Evolutionary conservation across 257 asterid species (phyloP), one percentile per base, ranked within the genome.

Genomic region (Capsicum rhomboideum): DNA sequence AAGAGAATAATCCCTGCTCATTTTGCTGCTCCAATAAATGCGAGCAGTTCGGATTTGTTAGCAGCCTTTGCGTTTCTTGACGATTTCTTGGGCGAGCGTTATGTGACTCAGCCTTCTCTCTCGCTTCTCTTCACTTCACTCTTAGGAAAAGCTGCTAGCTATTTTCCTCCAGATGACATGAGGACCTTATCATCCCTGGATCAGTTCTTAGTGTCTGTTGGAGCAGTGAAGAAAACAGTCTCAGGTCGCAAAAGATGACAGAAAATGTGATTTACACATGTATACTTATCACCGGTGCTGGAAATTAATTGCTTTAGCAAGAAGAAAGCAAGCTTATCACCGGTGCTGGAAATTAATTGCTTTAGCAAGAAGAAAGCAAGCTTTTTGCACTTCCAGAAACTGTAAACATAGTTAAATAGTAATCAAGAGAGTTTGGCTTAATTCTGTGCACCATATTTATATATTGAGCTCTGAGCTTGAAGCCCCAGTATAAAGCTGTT

Each of bases 131-230:
- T 93, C 92, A 86, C 97, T 4, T 92, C 95, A 10, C 93, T 93
- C 29, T 86, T 94, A 85, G 99, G 99, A 78, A 96, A 91, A 87
- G 98, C 98, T 2, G 97, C 98, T 71, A 92, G 94, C 83, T 94
- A 96, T 83, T 96, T 94, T 90, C 97, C 99, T 78, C 97, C 98
- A 34, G 99, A 96, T 78, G 99, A 94, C 79, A 94, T 94, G 99
- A 91, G 93, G 90, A 96, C 99, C 16, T 88, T 96, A 16, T 96
- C 99, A 6, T 96, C 98, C 50, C 97, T 96, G 54, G 99, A 94
- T 85, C 93, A 94, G 86, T 96, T 96, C 89, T 85, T 96, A 84
- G 99, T 93, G 44, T 91, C 98, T 4, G 93, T 93, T 37, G 98
- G 98, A 86, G 99, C 92, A 49, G 99, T 96, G 85, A 93, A 96